Percentiles rank a stretch among this genome's conserved stretches.
Conservation (phyloP, 192 early-diverging fungal species). For the Coemansia sp. region DNA sequence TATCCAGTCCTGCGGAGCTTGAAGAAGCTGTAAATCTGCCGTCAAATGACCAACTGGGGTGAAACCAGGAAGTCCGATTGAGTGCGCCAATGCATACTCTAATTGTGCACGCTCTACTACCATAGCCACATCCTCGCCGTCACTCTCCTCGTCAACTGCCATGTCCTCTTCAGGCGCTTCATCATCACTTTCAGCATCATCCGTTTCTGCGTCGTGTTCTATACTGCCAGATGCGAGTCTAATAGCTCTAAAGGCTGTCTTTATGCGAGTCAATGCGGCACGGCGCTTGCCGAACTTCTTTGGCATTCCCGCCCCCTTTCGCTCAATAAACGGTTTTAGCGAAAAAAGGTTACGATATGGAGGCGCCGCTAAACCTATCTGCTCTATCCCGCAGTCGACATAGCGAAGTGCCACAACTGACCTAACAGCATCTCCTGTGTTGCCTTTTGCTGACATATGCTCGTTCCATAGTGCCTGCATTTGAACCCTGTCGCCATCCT, state of each 20-base stretch:
- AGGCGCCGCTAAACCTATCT: conserved; percentile 33
- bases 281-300: conserved; percentile 24
- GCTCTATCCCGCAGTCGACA: conserved; percentile 38
- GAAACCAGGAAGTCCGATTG: conserved; percentile 24
- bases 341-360: conserved; percentile 31
- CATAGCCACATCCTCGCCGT: conserved; percentile 9
- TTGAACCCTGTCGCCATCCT: conserved; percentile 6
- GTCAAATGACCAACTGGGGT: conserved; percentile 24
- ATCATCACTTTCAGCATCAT: not conserved
- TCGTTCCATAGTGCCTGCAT: conserved; percentile 26
- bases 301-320: conserved; percentile 8
- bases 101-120: conserved; percentile 12
- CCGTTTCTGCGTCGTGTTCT: not conserved
- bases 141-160: conserved; percentile 13
- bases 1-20: conserved; percentile 35
- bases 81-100: conserved; percentile 6
- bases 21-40: conserved; percentile 40
- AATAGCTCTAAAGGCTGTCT: conserved; percentile 10
- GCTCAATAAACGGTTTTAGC: conserved; percentile 19
- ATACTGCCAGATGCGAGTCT: not conserved
- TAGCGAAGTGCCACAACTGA: conserved; percentile 32
- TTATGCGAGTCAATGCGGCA: conserved; percentile 7
- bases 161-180: not conserved
- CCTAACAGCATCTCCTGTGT: not conserved
- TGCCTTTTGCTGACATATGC: not conserved